Evolutionary conservation across 768 basidiomycete genomes (phyloP), one percentile per base, ranked within the genome.

Genomic region (Tulasnella sp.): DNA sequence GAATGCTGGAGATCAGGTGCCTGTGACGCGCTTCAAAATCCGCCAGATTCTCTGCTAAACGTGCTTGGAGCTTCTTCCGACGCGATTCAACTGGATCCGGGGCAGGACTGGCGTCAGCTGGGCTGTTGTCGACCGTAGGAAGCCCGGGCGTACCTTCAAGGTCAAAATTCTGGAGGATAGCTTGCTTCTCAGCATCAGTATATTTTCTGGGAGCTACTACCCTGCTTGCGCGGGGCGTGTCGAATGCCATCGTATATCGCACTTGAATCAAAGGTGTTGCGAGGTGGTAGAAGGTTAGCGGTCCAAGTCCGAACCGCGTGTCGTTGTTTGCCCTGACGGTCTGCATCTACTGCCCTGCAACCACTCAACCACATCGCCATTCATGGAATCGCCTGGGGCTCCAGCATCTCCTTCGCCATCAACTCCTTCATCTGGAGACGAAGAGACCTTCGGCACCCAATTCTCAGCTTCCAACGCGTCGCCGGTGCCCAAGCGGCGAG

Each of bases 151-250:
- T 19, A 78, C 78, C 77, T 75, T 78, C 78, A n/a, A 78, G 49
- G 67, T 78, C 78, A 39, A 77, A 70, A 38, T 77, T 76, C 42
- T 72, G 67, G 22, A 78, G 76, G 39, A 78, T 76, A 19, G 64
- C 29, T 34, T 72, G 37, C 71, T 78, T 78, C 67, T 76, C 76
- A 25, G 64, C 67, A 38, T 64, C 52, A 7, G 78, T 72, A 58
- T 77, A 77, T 22, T 64, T 52, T 49, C 72, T 25, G 15, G 77
- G 38, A 25, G 67, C 45, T 54, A 58, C 75, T 22, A 36, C 4
- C 2, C 69, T 42, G 31, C 64, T 64, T 64, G 58, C 58, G 29
- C 58, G 58, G 17, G 58, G 58, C 0, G 58, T 64, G 12, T 64
- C 58, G 58, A 64, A 64, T 25, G 58, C 58, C 58, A 64, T 64